phyloP scores from a whole-genome alignment of 192 early-diverging fungal species.

The Funneliformis geosporum region DNA sequence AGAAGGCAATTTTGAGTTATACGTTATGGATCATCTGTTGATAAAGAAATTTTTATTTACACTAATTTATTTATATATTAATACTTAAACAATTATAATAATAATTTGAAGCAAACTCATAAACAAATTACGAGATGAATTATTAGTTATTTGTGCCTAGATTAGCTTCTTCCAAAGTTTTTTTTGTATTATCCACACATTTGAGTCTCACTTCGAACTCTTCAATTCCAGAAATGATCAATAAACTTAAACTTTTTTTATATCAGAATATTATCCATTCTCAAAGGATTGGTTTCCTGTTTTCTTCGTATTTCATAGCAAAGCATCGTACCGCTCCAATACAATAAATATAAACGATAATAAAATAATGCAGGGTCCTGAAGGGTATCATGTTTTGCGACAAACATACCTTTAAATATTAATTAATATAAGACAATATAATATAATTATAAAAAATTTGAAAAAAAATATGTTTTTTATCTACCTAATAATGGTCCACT shows the following conservation, averaged over 20 bases:
- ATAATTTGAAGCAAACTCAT: too few relatives aligned
- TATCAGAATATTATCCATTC: conserved; percentile 16
- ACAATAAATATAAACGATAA: conserved; percentile 12
- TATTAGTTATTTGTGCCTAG: too few relatives aligned
- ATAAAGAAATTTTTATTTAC: too few relatives aligned
- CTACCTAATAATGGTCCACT: conserved; percentile 19
- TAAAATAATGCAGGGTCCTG: conserved; percentile 4
- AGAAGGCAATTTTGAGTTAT: too few relatives aligned
- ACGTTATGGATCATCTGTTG: too few relatives aligned
- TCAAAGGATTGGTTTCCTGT: not conserved
- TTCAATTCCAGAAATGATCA: too few relatives aligned
- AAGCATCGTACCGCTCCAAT: conserved; percentile 8
- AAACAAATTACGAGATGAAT: too few relatives aligned
- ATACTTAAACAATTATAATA: too few relatives aligned
- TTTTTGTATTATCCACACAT: too few relatives aligned
- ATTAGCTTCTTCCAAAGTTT: too few relatives aligned
- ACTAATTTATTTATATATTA: too few relatives aligned
- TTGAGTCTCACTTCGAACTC: too few relatives aligned
- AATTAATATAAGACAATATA: not conserved
- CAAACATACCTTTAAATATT: conserved; percentile 21
- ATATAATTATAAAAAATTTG: not conserved
- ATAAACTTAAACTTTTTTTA: not conserved
- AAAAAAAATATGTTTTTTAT: not conserved
- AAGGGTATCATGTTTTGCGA: conserved; percentile 3
- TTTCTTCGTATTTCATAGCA: conserved; percentile 23